Evolutionary conservation across 2,329 filamentous ascomycete genomes (phyloP).

Genomic region (Raffaelea albimanens): DNA sequence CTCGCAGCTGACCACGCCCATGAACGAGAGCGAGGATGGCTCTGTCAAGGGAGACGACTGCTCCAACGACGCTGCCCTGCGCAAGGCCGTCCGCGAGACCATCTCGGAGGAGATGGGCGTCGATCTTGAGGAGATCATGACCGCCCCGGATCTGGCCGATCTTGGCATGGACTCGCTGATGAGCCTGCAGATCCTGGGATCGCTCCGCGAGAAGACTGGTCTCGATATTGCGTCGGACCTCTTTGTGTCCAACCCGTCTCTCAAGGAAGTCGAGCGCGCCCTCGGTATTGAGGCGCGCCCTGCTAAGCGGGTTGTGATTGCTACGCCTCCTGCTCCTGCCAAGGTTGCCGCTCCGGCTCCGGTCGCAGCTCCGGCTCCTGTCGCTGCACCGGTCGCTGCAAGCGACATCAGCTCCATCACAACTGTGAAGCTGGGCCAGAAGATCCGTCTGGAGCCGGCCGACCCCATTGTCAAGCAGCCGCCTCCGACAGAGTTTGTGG

Average conservation of each 20-base stretch:
- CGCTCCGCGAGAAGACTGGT: slow-evolving; percentile 43
- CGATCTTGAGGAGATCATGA: slow-evolving; percentile 52
- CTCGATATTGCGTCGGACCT: slow-evolving; percentile 49
- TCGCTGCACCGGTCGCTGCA: slow-evolving; percentile 10
- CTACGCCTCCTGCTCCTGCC: slow-evolving; percentile 10
- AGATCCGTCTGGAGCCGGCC: slow-evolving; percentile 18
- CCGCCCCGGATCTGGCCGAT: slow-evolving; percentile 43
- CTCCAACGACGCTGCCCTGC: slow-evolving; percentile 26
- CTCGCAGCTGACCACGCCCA: slow-evolving; percentile 42
- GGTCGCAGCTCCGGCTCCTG: slow-evolving; percentile 15
- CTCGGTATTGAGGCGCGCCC: slow-evolving; percentile 42
- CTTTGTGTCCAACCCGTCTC: slow-evolving; percentile 50
- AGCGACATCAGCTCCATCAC: neutral
- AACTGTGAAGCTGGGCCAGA: slow-evolving; percentile 18
- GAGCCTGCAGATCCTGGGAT: slow-evolving; percentile 44
- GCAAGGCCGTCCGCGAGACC: slow-evolving; percentile 50
- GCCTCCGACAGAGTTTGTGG: slow-evolving; percentile 25
- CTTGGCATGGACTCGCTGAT: slow-evolving; percentile 52
- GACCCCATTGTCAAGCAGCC: slow-evolving; percentile 34
- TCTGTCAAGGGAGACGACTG: slow-evolving; percentile 29
- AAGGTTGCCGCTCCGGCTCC: slow-evolving; percentile 17
- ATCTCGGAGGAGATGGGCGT: slow-evolving; percentile 65
- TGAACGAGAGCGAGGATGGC: slow-evolving; percentile 40
- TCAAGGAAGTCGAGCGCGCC: slow-evolving; percentile 56
- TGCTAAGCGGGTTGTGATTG: slow-evolving; percentile 14